Percentiles rank a stretch among this genome's conserved stretches.
These are phyloP conservation scores for Hericium rajendrae DNA, from an alignment of 768 basidiomycete genomes.

Conservation along the genomic window DNA sequence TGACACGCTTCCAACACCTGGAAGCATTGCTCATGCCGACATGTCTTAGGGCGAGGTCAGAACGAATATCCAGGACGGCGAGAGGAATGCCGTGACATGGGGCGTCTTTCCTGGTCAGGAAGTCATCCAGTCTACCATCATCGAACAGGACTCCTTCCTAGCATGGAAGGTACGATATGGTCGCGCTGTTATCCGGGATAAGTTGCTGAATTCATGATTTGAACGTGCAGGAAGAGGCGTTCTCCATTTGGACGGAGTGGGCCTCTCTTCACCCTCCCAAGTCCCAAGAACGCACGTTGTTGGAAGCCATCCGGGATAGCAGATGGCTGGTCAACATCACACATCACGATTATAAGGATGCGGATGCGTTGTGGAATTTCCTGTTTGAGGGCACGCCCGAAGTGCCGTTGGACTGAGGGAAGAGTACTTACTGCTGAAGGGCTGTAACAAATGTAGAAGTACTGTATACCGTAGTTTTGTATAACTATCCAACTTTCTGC, in stretches of 20 bases:
- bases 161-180: slow-evolving; percentile 79
- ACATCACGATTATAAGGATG: slow-evolving; percentile 85
- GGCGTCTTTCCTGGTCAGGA: slow-evolving; percentile 97
- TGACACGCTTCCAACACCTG: background rate
- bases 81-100: slow-evolving; percentile 96
- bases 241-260: slow-evolving; percentile 95
- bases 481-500: too few relatives aligned
- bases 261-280: slow-evolving; percentile 73
- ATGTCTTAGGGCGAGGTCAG: slow-evolving; percentile 56
- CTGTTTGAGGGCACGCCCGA: slow-evolving; percentile 35
- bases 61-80: slow-evolving; percentile 71
- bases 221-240: slow-evolving; percentile 76
- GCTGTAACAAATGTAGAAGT: too few relatives aligned
- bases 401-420: background rate
- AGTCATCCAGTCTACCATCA: slow-evolving; percentile 92
- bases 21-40: too few relatives aligned
- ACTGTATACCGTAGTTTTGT: too few relatives aligned
- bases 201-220: background rate
- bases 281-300: slow-evolving; percentile 61
- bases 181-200: background rate
- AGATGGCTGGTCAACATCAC: slow-evolving; percentile 89
- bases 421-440: too few relatives aligned
- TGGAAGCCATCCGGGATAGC: slow-evolving; percentile 60
- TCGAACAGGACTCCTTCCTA: slow-evolving; percentile 88
- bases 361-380: slow-evolving; percentile 78